Evolutionary conservation across 805 yeast genomes (phyloP), one percentile per base, ranked within the genome.

Genomic region (Metschnikowia peoriensis): DNA sequence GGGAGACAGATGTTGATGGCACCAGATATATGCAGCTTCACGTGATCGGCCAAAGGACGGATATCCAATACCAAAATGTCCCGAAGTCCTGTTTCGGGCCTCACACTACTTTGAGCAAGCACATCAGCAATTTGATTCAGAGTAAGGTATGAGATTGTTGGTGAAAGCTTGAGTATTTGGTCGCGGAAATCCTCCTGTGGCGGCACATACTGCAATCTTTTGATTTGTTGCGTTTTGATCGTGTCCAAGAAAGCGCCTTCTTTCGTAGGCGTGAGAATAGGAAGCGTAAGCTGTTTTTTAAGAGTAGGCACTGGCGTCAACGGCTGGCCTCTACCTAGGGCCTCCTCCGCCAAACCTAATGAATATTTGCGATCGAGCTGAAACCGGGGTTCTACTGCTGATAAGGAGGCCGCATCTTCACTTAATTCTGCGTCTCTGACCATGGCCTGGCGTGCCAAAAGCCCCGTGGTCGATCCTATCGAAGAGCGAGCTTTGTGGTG

Each of bases 1-100:
- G 98, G 97, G 12, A 92, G 70, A 66, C 96, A 89, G 38, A 93
- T 78, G 65, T 89, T 89, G 43, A 89, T 73, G 0, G 97, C 80
- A 41, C 79, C 73, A 4, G 60, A 62, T 11, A 93, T 67, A 55
- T 85, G 90, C 2, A 76, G 64, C 53, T 75, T 79, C 41, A 84
- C 77, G 64, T 73, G 89, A 52, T 88, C 93, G 27, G 88, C 84
- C 64, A 84, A 89, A 0, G 97, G 89, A 50, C 98, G 73, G 10
- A 88, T 85, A 65, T 92, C 98, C 14, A 90, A 71, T 2, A 87
- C 61, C n/a, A 89, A 51, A 44, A 64, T 53, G 32, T 61, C 54
- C 4, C 65, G 62, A 8, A 57, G 58, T 28, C 41, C 46, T 9
- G 49, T 55, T 38, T 44, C 47, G 9, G 56, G 50, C 6, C 38